A percentile compares a stretch with the other conserved stretches of the same genome.
Conservation (phyloP, 73 alveolate species). For the Paraurostyla sp. region DNA sequence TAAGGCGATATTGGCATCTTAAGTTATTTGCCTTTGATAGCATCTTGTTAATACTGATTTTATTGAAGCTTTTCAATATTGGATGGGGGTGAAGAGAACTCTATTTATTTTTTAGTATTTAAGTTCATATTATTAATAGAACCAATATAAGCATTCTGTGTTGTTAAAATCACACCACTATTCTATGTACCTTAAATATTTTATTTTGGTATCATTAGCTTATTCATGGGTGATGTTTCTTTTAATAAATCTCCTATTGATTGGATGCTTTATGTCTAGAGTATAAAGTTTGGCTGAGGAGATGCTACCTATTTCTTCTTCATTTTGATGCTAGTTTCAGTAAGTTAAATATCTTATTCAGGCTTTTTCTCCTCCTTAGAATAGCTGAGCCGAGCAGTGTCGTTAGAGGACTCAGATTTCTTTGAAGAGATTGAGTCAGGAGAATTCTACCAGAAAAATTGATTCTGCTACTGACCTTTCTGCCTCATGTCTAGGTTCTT, state of each 20-base stretch:
- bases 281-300: background rate
- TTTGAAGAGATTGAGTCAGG: background rate
- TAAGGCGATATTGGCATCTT: background rate
- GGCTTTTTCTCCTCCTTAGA: slow-evolving; percentile 4
- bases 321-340: background rate
- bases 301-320: background rate
- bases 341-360: background rate
- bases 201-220: no score
- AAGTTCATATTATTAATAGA: background rate
- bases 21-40: background rate
- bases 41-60: no score
- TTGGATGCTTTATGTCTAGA: background rate
- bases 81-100: slow-evolving; percentile 24
- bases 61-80: no score
- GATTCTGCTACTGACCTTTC: no score
- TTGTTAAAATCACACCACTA: no score
- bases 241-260: slow-evolving; percentile 32
- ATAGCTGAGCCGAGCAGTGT: slow-evolving; percentile 21
- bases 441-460: slow-evolving; percentile 25
- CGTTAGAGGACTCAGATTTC: background rate
- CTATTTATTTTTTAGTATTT: background rate
- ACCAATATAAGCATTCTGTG: background rate
- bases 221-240: background rate
- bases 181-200: no score
- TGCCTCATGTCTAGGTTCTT: no score